Base-by-base conservation (phyloP, 352 stramenopile genomes). In the Blastocystis sp. region DNA sequence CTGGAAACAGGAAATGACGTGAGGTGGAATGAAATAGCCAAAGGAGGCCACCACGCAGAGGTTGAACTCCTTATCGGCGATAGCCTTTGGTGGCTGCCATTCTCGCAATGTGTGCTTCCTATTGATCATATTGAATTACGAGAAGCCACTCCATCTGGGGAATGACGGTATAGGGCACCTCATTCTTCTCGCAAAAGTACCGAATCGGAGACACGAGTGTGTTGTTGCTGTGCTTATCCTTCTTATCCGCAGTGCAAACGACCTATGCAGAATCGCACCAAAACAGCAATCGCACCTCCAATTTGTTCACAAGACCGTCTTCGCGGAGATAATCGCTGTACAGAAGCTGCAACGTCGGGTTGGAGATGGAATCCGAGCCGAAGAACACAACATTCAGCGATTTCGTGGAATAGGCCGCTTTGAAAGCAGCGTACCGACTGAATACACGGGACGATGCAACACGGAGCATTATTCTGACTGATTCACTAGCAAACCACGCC, bases 21-120 rank as follows among this genome's bases (percentile, higher is more conserved):
- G 63, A 19, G 63, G 63, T 52, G 78, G 78, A 17, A 88, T 77
- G 28, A 88, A 88, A 61, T 76, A 88, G 38, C 78, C 78, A 88
- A 88, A 88, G 4, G 78, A 88, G 61, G 78, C 78, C 48, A 76
- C 63, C 0, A 88, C 64, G 17, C 63, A 88, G 3, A 88, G 52
- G 3, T 76, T 11, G 52, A 76, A 88, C 66, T 88, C 24, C 42
- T 88, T 88, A 3, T 24, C 42, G 19, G 42, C n/a, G 7, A 88
- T 76, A 0, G 63, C 62, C 43, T 88, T 57, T 9, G 78, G 78
- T 3, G 66, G 63, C 45, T 42, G 11, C 78, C 78, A 88, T 3
- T 88, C 43, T 76, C 48, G n/a, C 45, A 88, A n/a, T 2, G 61
- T 76, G 38, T 82, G 74, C n/a, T 82, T 66, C 45, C 74, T 82